A percentile compares a stretch with the other conserved stretches of the same genome.
phyloP scores from a whole-genome alignment of 495 filamentous ascomycete genomes.

The Penicillium goetzii region DNA sequence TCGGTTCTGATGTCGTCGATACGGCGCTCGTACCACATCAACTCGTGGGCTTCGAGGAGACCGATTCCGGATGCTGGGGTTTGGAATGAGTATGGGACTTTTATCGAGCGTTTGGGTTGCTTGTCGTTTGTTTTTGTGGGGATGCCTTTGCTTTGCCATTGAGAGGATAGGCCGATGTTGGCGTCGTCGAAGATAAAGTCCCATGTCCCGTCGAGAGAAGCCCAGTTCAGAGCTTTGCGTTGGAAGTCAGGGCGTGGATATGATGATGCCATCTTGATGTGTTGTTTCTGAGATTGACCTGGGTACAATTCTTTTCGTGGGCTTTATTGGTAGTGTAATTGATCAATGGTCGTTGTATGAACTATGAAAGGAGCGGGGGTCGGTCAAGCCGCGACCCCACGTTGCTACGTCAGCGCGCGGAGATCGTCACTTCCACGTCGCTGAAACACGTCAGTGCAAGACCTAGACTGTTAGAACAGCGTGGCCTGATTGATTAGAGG shows the following conservation, averaged over 20 bases:
- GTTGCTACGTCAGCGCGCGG: constrained; percentile 22
- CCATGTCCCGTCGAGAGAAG: constrained; percentile 58
- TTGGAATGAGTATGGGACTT: constrained; percentile 64
- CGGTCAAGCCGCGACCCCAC: constrained; percentile 6
- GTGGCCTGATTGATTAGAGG: neutral
- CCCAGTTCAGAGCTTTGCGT: constrained; percentile 54
- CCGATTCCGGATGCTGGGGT: constrained; percentile 57
- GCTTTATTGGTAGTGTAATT: neutral
- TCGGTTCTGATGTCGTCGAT: constrained; percentile 51
- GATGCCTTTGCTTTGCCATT: constrained; percentile 37
- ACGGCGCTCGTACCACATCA: constrained; percentile 60
- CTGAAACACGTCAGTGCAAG: neutral
- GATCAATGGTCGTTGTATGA: neutral
- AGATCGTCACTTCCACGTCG: constrained; percentile 11
- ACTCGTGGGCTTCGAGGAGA: constrained; percentile 59
- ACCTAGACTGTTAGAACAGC: neutral
- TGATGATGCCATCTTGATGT: constrained; percentile 28
- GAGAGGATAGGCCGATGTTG: constrained; percentile 47
- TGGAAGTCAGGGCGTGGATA: constrained; percentile 59
- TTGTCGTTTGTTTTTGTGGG: constrained; percentile 20
- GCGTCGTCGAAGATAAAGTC: constrained; percentile 61
- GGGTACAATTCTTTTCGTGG: constrained; percentile 44
- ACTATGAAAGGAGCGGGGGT: constrained; percentile 1
- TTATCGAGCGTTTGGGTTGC: constrained; percentile 45
- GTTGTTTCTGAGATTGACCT: too few relatives aligned